Percentiles rank a stretch among this genome's conserved stretches.
phyloP scores from a whole-genome alignment of 805 yeast species.

The Starmerella gropengiesseri region DNA sequence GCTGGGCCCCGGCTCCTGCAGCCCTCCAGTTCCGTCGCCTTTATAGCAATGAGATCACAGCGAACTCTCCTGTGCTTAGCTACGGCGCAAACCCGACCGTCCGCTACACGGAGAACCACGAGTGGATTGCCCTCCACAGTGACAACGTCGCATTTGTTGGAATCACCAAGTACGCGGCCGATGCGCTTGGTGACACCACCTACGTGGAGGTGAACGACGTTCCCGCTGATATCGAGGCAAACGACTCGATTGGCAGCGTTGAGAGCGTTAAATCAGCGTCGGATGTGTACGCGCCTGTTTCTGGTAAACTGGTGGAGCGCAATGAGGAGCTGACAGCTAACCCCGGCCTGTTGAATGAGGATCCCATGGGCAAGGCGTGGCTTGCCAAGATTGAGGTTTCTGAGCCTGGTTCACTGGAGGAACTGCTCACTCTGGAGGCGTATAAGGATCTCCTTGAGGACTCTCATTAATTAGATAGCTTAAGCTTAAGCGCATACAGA shows the following conservation, averaged over 20 bases:
- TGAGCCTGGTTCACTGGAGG: slow-evolving; percentile 31
- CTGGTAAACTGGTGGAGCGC: slow-evolving; percentile 62
- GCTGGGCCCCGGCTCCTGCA: slow-evolving; percentile 1
- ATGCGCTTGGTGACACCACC: slow-evolving; percentile 94
- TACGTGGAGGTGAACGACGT: slow-evolving; percentile 80
- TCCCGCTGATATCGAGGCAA: slow-evolving; percentile 48
- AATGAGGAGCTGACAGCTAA: slow-evolving; percentile 54
- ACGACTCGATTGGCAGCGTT: slow-evolving; percentile 83
- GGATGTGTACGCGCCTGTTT: slow-evolving; percentile 82
- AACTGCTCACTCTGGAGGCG: slow-evolving; percentile 26
- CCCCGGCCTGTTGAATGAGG: slow-evolving; percentile 73
- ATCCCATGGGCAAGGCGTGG: slow-evolving; percentile 94
- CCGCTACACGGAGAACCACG: slow-evolving; percentile 76
- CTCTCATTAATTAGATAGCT: slow-evolving; percentile 8
- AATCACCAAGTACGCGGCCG: slow-evolving; percentile 88
- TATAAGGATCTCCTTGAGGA: slow-evolving; percentile 22
- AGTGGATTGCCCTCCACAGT: slow-evolving; percentile 80
- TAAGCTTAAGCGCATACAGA: too few species aligned
- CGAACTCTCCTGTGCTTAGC: slow-evolving; percentile 25
- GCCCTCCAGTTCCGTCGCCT: slow-evolving; percentile 15
- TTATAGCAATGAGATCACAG: slow-evolving; percentile 27
- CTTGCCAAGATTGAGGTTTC: slow-evolving; percentile 61
- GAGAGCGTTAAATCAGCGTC: slow-evolving; percentile 91
- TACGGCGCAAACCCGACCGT: slow-evolving; percentile 27
- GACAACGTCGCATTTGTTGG: slow-evolving; percentile 79